Evolutionary conservation across 257 asterid species (phyloP).

Genomic region (Lantana camara): DNA sequence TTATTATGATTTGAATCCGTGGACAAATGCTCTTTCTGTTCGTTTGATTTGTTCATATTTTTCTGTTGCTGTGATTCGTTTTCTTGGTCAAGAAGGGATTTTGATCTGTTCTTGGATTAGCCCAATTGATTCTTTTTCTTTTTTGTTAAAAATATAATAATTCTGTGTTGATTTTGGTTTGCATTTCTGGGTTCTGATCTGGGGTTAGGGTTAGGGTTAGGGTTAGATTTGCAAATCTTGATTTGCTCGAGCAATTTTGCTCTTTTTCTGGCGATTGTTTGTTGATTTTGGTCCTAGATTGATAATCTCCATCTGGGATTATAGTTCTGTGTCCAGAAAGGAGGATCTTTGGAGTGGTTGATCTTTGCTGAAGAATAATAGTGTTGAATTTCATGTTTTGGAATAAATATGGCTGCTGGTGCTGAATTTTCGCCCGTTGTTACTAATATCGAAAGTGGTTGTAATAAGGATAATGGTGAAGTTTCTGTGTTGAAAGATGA

Average conservation of each 20-base stretch:
- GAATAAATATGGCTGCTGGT: conserved; percentile 70
- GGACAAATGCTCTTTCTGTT: conserved; percentile 15
- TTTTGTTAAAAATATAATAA: background rate
- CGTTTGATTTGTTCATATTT: conserved; percentile 7
- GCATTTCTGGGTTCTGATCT: conserved; percentile 34
- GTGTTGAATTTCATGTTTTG: conserved; percentile 37
- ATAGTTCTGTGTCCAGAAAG: background rate
- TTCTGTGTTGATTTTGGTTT: conserved; percentile 12
- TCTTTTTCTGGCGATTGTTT: background rate
- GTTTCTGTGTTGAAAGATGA: conserved; percentile 44
- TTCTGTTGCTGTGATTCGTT: background rate
- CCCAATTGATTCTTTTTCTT: background rate
- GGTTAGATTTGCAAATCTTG: conserved; percentile 12
- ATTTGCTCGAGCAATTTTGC: background rate
- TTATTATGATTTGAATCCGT: background rate
- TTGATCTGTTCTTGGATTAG: conserved; percentile 26
- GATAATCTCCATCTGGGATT: conserved; percentile 13
- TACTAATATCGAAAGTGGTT: conserved; percentile 34
- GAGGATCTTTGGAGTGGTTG: conserved; percentile 25
- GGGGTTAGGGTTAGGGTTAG: conserved; percentile 11
- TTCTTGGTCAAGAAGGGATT: background rate
- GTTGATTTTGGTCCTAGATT: background rate
- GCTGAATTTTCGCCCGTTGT: conserved; percentile 51
- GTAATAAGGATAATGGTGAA: conserved; percentile 36
- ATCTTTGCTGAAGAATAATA: conserved; percentile 6